phyloP scores from a whole-genome alignment of 495 filamentous ascomycete species.

The Annulohypoxylon moriforme region DNA sequence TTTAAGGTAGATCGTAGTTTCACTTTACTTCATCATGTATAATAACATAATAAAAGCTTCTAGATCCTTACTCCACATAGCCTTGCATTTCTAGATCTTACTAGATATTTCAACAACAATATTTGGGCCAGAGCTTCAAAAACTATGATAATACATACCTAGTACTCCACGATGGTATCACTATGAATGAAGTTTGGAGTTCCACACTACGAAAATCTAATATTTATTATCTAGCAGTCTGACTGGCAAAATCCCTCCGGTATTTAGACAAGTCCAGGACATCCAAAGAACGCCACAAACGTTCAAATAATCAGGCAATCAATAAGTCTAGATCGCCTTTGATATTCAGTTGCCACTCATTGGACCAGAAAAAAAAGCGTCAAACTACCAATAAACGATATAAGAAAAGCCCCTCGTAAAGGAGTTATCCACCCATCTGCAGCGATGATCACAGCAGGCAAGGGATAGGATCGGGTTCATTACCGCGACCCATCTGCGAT shows the following conservation, averaged over 20 bases:
- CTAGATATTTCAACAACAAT: background rate
- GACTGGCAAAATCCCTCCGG: background rate
- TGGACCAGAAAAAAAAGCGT: slow-evolving; percentile 9
- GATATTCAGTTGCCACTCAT: background rate
- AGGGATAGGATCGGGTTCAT: background rate
- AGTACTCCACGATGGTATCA: background rate
- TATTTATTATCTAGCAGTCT: background rate
- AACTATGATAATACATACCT: background rate
- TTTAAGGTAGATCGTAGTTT: background rate
- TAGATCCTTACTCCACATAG: slow-evolving; percentile 4
- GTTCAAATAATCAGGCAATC: background rate
- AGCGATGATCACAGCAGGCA: slow-evolving; percentile 20
- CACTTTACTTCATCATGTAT: background rate
- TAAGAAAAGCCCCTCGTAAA: slow-evolving; percentile 15
- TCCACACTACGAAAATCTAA: background rate
- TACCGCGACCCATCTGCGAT: background rate
- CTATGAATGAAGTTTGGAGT: background rate
- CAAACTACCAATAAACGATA: slow-evolving; percentile 5
- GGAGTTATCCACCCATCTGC: slow-evolving; percentile 23
- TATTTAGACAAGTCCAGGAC: background rate
- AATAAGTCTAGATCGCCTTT: background rate
- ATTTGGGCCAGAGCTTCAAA: background rate
- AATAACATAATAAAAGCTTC: background rate
- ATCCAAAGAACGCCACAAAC: background rate
- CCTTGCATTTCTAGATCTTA: slow-evolving; percentile 5